phyloP scores from a whole-genome alignment of 2,329 filamentous ascomycete genomes.

The Fusarium sp. region DNA sequence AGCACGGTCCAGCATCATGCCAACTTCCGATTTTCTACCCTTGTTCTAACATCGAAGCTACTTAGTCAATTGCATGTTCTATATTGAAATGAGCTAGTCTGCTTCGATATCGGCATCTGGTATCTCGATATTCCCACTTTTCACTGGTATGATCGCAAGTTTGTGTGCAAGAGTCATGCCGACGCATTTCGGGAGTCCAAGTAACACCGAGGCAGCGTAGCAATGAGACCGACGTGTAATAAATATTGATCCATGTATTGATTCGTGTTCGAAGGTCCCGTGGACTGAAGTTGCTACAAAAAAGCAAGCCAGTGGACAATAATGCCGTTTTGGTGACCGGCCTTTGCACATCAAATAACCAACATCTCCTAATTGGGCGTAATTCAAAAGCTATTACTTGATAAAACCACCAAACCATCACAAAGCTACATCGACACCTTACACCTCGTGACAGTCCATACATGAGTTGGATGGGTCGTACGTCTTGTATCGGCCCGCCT shows the following conservation, averaged over 20 bases:
- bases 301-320: neutral
- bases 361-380: neutral
- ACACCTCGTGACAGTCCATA: conserved; percentile 1
- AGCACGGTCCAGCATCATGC: conserved; percentile 1
- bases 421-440: neutral
- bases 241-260: conserved; percentile 7
- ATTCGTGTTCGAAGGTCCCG: neutral
- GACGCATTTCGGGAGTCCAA: neutral
- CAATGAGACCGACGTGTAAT: conserved; percentile 2
- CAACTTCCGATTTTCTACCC: conserved; percentile 9
- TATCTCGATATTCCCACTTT: conserved; percentile 8
- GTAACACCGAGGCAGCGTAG: conserved; percentile 22
- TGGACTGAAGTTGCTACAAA: neutral
- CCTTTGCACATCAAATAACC: neutral
- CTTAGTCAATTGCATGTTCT: too few species aligned
- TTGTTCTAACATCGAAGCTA: neutral
- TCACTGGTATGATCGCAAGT: neutral
- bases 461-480: conserved; percentile 7
- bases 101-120: neutral
- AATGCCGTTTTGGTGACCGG: conserved; percentile 1
- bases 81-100: neutral
- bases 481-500: conserved; percentile 19
- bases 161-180: conserved; percentile 13
- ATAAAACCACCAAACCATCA: conserved; percentile 1
- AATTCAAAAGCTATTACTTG: conserved; percentile 14